These are phyloP conservation scores for Penicillium sclerotiorum DNA, from an alignment of 2,329 filamentous ascomycete genomes.

Conservation along the genomic window DNA sequence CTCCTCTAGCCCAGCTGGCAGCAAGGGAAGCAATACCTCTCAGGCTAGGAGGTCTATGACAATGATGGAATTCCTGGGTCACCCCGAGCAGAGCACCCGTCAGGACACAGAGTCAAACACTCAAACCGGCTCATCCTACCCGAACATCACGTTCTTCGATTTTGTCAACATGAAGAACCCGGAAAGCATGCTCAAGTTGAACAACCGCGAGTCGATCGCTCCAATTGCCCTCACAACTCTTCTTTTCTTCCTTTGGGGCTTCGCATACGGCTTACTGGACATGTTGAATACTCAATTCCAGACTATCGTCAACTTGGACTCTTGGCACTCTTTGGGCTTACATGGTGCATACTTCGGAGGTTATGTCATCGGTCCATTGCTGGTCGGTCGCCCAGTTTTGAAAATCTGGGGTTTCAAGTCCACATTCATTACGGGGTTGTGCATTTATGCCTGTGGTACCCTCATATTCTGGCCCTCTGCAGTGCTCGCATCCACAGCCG, in stretches of 20 bases:
- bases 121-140: constrained; percentile 36
- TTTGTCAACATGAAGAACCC: constrained; percentile 62
- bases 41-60: constrained; percentile 24
- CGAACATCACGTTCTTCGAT: constrained; percentile 58
- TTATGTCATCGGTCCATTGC: constrained; percentile 59
- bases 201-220: constrained; percentile 59
- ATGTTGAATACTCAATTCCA: constrained; percentile 71
- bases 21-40: constrained; percentile 20
- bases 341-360: constrained; percentile 64
- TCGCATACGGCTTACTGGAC: constrained; percentile 85
- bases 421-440: constrained; percentile 62
- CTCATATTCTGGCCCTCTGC: constrained; percentile 68
- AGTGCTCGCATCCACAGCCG: constrained; percentile 62
- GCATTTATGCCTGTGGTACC: constrained; percentile 64
- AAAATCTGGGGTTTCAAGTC: constrained; percentile 64
- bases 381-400: constrained; percentile 58
- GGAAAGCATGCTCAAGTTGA: constrained; percentile 63
- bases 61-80: constrained; percentile 59
- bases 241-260: constrained; percentile 86
- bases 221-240: constrained; percentile 69
- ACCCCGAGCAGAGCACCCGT: constrained; percentile 45
- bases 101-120: constrained; percentile 42
- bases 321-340: constrained; percentile 49
- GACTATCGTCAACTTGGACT: constrained; percentile 45
- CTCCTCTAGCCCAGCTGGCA: constrained; percentile 12